A percentile compares a stretch with the other conserved stretches of the same genome.
phyloP scores from a whole-genome alignment of 257 asterid species.

The Solanum clarkiae region DNA sequence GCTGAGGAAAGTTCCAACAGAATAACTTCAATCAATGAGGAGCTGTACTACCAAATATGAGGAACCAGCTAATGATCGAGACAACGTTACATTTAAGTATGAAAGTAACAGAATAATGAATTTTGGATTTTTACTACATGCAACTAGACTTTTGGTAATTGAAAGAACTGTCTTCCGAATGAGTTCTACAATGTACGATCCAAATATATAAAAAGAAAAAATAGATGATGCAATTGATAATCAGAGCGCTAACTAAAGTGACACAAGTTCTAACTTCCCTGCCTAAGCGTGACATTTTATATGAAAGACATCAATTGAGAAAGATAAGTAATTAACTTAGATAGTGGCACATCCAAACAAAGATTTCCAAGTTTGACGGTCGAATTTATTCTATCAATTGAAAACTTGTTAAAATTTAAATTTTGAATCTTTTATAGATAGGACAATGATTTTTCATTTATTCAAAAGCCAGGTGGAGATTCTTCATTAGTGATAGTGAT shows the following conservation, averaged over 20 bases:
- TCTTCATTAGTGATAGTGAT: not conserved
- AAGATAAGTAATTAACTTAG: not conserved
- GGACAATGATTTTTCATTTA: not conserved
- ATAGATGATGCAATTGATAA: not conserved
- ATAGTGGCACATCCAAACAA: not conserved
- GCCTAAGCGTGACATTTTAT: not conserved
- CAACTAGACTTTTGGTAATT: too few relatives aligned
- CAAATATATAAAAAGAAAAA: too few relatives aligned
- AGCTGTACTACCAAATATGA: not conserved
- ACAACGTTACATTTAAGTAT: not conserved
- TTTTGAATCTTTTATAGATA: not conserved
- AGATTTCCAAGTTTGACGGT: not conserved
- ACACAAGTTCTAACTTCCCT: not conserved
- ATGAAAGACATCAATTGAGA: too few relatives aligned
- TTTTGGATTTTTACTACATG: not conserved
- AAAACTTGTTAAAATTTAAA: not conserved
- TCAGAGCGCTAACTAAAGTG: not conserved
- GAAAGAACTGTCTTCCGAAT: too few relatives aligned
- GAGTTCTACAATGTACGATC: too few relatives aligned
- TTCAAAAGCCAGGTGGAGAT: not conserved
- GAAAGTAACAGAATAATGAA: not conserved
- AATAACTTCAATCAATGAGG: not conserved
- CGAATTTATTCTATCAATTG: not conserved
- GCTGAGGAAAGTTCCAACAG: not conserved
- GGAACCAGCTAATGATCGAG: not conserved